Percentiles rank a stretch among this genome's conserved stretches.
These are phyloP conservation scores for Chloranthus sessilifolius DNA, from an alignment of 164 flowering plant genomes.

Conservation along the genomic window DNA sequence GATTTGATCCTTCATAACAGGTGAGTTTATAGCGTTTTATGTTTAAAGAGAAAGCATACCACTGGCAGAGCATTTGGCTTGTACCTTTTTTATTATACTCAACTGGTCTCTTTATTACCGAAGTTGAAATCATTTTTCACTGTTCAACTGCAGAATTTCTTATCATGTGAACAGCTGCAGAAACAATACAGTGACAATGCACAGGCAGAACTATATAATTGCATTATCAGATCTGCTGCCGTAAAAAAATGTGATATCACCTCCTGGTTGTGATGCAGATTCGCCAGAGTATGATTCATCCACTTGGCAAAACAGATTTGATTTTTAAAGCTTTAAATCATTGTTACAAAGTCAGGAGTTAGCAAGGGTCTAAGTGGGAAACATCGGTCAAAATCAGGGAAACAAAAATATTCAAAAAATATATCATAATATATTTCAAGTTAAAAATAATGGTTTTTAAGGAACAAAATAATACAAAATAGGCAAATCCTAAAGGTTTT, in stretches of 20 bases:
- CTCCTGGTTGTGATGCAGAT: constrained; percentile 50
- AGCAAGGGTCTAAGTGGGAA: too few relatives aligned
- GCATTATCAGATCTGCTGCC: constrained; percentile 34
- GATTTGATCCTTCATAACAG: constrained; percentile 57
- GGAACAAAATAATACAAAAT: too few relatives aligned
- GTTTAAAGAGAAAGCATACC: neutral
- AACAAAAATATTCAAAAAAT: too few relatives aligned
- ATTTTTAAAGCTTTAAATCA: too few relatives aligned
- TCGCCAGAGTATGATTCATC: constrained; percentile 86
- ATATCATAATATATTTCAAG: too few relatives aligned
- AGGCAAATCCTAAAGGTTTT: too few relatives aligned
- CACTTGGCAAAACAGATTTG: too few relatives aligned
- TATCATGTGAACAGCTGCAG: constrained; percentile 55
- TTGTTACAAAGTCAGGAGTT: too few relatives aligned
- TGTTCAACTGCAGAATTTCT: constrained; percentile 36
- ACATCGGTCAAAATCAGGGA: too few relatives aligned
- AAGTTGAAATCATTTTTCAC: neutral
- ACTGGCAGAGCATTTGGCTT: neutral
- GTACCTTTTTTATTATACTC: neutral
- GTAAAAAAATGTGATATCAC: constrained; percentile 54
- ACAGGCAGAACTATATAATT: constrained; percentile 33
- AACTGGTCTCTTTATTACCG: neutral
- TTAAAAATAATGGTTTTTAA: too few relatives aligned
- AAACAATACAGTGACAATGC: constrained; percentile 44
- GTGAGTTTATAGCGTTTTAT: constrained; percentile 43